Evolutionary conservation across 495 filamentous ascomycete species (phyloP), one percentile per base, ranked within the genome.

Genomic region (Penicillium odoratum): DNA sequence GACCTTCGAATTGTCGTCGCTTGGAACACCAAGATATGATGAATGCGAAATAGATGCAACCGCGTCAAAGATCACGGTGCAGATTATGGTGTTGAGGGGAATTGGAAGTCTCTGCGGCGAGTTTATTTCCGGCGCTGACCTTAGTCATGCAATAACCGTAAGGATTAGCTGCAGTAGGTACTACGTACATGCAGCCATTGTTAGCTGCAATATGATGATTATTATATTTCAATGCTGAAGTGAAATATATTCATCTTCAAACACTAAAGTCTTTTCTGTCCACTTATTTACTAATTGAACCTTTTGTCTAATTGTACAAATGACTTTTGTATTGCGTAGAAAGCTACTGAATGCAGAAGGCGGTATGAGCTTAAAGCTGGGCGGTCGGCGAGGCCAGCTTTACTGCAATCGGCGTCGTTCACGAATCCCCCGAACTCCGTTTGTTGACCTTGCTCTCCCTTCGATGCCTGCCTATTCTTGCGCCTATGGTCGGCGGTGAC

Each of bases 401-500:
- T 62, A 59, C 61, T 58, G 52, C 48, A 60, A 63, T 59, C 62
- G 52, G 61, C 38, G 33, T 40, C 30, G 16, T 49, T 21, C 44
- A 55, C 34, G 36, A 34, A 38, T 15, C 48, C 34, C 51, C 47
- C 31, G 48, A 28, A 25, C 52, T 36, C 42, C 38, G 30, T 31
- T 47, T 60, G 46, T 57, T 53, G 9, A 38, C 21, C 43, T 55
- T 40, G 8, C 15, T 43, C 38, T 61, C 48, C 49, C 48, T 66
- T 73, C 68, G 58, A 75, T 74, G 73, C 60, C 57, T 66, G 48
- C 54, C 48, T 60, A 63, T 67, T 66, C 18, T 9, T 67, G 61
- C 60, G 51, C 56, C 64, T 57, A 46, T 62, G 65, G 69, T 63
- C 59, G 64, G 69, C 66, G 69, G 58, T 79, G 74, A 79, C 71